Base-by-base conservation (phyloP, 2,329 filamentous ascomycete species). In the Colletotrichum paranaense region DNA sequence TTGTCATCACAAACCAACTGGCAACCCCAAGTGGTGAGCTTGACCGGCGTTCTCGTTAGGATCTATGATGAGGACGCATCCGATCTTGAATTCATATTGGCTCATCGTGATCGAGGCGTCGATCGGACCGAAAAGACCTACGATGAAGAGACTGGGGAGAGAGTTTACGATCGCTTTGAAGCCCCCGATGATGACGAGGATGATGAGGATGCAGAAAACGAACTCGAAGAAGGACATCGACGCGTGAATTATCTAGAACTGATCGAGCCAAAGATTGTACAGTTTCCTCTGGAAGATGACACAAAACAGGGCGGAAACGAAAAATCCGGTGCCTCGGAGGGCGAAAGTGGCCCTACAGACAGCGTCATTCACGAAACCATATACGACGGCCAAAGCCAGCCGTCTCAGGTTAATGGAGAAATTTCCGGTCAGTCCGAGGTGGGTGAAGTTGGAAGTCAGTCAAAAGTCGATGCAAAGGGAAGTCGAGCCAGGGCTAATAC, bases 121-220 rank as follows among this genome's bases (percentile, higher is more conserved):
- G 87, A 89, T 67, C 80, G 86, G 73, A 89, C 87, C 66, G 85
- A 91, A 75, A 92, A 89, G 77, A 80, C 83, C 22, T 91, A 91
- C 75, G 91, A 96, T 76, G 87, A 91, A 12, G 83, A 88, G 52
- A 92, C 93, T 0, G 95, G 94, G 0, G 86, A 93, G 74, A 88
- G 94, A 11, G 82, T 94, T 11, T 97, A 96, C 77, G 91, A 89
- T 74, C 93, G 92, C 71, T 97, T 97, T 76, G 94, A 97, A 77
- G 91, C 91, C 76, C 92, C 92, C 0, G 89, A 89, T 12, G 84
- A 90, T 8, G 88, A 91, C 7, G 89, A 90, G 12, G 90, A 91
- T 0, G 88, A 89, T 1, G 86, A 86, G 0, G 86, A 86, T 2
- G 86, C 86, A 0, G 86, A 86, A 1, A 89, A 89, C 0, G 84